Evolutionary conservation across 1,284 basidiomycete genomes (phyloP).

Genomic region (Pisolithus thermaeus): DNA sequence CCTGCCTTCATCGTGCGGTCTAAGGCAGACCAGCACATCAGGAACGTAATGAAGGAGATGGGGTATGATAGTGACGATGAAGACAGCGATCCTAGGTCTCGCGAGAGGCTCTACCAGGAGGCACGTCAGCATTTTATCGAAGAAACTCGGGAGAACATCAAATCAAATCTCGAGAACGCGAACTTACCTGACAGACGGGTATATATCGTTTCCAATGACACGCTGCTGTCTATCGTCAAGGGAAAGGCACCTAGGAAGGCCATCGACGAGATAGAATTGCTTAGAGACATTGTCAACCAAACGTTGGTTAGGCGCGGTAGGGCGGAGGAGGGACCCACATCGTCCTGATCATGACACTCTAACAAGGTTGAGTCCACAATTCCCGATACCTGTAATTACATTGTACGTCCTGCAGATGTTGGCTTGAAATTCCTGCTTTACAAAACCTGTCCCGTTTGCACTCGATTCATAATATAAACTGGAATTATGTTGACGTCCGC

Average conservation of each 20-base stretch:
- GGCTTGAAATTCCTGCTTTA: too few species aligned
- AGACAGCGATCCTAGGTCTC: constrained; percentile 1
- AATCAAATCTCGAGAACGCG: constrained; percentile 15
- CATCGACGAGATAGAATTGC: not conserved
- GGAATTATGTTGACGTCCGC: too few species aligned
- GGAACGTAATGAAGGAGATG: constrained; percentile 11
- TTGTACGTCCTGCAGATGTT: too few species aligned
- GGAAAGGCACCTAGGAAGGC: constrained; percentile 3
- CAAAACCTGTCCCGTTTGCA: too few species aligned
- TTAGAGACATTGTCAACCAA: not conserved
- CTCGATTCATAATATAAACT: too few species aligned
- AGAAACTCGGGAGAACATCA: constrained; percentile 15
- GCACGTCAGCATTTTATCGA: constrained; percentile 11
- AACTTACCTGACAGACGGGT: constrained; percentile 16
- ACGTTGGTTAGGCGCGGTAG: too few species aligned
- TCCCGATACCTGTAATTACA: too few species aligned
- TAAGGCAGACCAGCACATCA: constrained; percentile 13
- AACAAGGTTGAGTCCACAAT: not conserved
- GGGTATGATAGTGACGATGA: constrained; percentile 16
- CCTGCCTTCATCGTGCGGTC: constrained; percentile 15
- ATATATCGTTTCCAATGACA: constrained; percentile 17
- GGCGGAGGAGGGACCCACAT: too few species aligned
- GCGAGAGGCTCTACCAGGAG: constrained; percentile 2
- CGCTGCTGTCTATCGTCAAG: constrained; percentile 6
- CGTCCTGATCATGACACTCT: too few species aligned